phyloP scores from a whole-genome alignment of 179 eudicot species.

The Dionaea muscipula region DNA sequence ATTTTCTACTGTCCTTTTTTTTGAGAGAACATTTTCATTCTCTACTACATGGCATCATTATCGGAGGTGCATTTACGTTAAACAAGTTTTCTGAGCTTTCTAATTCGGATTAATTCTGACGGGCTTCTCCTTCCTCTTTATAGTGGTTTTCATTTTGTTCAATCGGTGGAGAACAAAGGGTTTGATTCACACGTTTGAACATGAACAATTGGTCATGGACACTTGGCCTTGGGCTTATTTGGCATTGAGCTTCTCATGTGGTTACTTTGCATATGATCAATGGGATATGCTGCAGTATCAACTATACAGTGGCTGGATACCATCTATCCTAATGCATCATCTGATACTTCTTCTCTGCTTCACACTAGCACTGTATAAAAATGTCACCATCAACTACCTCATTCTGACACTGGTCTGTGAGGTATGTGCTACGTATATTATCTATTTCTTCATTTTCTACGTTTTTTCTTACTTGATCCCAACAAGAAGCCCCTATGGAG shows the following conservation, averaged over 20 bases:
- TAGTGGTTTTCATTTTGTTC: constrained; percentile 64
- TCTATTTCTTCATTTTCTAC: neutral
- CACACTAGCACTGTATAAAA: constrained; percentile 72
- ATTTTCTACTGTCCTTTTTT: too few relatives aligned
- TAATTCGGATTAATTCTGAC: neutral
- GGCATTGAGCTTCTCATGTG: constrained; percentile 67
- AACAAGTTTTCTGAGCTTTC: neutral
- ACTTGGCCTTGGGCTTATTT: constrained; percentile 76
- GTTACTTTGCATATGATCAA: constrained; percentile 94
- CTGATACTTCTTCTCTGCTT: constrained; percentile 81
- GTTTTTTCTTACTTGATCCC: too few relatives aligned
- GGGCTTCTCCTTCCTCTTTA: constrained; percentile 6
- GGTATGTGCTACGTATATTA: constrained; percentile 26
- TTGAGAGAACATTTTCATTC: too few relatives aligned
- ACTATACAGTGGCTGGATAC: constrained; percentile 59
- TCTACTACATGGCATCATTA: too few relatives aligned
- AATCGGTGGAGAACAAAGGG: constrained; percentile 29
- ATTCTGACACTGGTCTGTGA: constrained; percentile 88
- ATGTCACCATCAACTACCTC: constrained; percentile 90
- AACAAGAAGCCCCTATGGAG: too few relatives aligned
- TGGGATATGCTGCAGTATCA: constrained; percentile 65
- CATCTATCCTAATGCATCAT: constrained; percentile 77
- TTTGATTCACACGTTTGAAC: constrained; percentile 47
- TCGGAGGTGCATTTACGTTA: too few relatives aligned
- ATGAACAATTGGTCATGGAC: constrained; percentile 46